A percentile compares a stretch with the other conserved stretches of the same genome.
Conservation (phyloP, 2,329 filamentous ascomycete genomes). For the Neurospora sp. region DNA sequence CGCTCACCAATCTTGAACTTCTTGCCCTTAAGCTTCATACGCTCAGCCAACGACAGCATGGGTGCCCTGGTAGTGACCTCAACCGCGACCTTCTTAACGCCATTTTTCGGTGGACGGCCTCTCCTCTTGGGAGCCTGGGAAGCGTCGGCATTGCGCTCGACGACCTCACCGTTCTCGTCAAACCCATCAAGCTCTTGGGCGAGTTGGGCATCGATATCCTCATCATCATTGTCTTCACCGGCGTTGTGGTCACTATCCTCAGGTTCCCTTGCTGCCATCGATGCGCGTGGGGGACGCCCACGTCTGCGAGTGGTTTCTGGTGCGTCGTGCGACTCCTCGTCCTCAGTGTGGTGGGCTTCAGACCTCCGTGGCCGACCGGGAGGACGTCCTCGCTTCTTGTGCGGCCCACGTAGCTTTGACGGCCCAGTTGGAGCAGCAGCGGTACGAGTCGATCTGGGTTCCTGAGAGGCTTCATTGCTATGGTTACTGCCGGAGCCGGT, state of each 20-base stretch:
- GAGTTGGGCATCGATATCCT: slow-evolving; percentile 27
- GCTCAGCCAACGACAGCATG: slow-evolving; percentile 47
- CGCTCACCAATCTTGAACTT: slow-evolving; percentile 40
- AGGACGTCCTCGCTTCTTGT: slow-evolving; percentile 12
- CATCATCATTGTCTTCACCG: slow-evolving; percentile 1
- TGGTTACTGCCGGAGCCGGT: slow-evolving; percentile 6
- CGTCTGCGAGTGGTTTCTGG: background rate
- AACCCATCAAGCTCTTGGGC: slow-evolving; percentile 22
- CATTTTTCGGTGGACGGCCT: slow-evolving; percentile 25
- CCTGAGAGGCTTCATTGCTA: background rate
- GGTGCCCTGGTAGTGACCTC: slow-evolving; percentile 15
- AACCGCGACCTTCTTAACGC: slow-evolving; percentile 1
- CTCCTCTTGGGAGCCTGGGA: slow-evolving; percentile 17
- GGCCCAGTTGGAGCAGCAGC: background rate
- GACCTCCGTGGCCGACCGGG: slow-evolving; percentile 15
- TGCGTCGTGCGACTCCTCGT: background rate
- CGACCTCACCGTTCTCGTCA: slow-evolving; percentile 16
- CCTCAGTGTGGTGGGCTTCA: background rate
- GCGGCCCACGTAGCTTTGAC: background rate
- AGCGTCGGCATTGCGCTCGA: slow-evolving; percentile 4
- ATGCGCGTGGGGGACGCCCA: slow-evolving; percentile 11
- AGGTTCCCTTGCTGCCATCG: background rate
- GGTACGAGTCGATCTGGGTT: background rate
- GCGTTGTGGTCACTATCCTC: background rate
- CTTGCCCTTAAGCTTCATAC: slow-evolving; percentile 44